Conservation (phyloP, 1,284 basidiomycete genomes). For the Exsudoporus floridanus region DNA sequence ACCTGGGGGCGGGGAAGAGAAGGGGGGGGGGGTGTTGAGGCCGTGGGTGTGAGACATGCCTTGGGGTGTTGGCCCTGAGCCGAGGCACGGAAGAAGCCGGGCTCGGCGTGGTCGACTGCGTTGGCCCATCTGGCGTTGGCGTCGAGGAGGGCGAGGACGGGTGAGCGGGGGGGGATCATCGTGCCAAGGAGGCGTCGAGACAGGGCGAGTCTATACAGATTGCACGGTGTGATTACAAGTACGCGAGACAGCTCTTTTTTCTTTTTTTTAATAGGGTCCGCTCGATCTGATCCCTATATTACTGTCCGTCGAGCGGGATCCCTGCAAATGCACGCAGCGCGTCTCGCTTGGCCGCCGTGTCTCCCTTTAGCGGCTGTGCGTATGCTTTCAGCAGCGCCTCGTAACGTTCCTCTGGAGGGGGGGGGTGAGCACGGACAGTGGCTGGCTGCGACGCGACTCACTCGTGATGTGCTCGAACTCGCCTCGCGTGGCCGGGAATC, state of each 20-base stretch:
- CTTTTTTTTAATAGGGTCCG: no score
- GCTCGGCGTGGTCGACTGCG: slow-evolving; percentile 54
- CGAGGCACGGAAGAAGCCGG: slow-evolving; percentile 59
- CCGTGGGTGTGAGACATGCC: slow-evolving; percentile 5
- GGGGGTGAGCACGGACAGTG: no score
- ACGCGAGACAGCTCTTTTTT: no score
- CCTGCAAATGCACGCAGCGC: slow-evolving; percentile 18
- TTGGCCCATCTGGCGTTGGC: slow-evolving; percentile 64
- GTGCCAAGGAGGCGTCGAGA: background rate
- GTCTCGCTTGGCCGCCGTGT: slow-evolving; percentile 26
- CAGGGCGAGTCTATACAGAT: background rate
- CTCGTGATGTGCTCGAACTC: slow-evolving; percentile 33
- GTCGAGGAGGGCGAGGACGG: slow-evolving; percentile 48
- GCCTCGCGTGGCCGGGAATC: slow-evolving; percentile 19
- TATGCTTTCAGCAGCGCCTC: slow-evolving; percentile 22
- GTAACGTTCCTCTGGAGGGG: slow-evolving; percentile 31
- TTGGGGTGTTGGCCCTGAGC: slow-evolving; percentile 73
- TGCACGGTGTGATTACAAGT: no score
- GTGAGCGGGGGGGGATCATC: slow-evolving; percentile 23
- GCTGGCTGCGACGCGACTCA: background rate
- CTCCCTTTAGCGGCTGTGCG: slow-evolving; percentile 18
- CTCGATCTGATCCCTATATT: slow-evolving; percentile 12
- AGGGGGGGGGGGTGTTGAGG: no score
- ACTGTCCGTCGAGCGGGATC: slow-evolving; percentile 23
- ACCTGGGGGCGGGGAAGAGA: no score